A percentile compares a stretch with the other conserved stretches of the same genome.
Conservation (phyloP, 257 asterid species). For the Orobanche coerulescens region DNA sequence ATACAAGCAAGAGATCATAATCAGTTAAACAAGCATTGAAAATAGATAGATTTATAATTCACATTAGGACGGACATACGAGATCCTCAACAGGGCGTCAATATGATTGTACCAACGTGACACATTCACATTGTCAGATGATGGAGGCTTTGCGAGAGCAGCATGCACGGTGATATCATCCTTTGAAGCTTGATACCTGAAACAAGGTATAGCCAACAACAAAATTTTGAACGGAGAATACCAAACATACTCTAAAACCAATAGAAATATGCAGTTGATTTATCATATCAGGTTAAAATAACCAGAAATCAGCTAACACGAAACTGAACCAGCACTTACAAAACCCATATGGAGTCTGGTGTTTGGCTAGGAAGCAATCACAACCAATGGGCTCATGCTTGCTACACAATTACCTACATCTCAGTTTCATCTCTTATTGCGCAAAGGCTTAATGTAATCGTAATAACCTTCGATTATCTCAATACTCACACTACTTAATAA, state of each 20-base stretch:
- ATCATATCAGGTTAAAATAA: too few species aligned
- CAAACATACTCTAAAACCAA: too few species aligned
- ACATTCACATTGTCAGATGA: slow-evolving; percentile 49
- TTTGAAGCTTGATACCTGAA: slow-evolving; percentile 80
- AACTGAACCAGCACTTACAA: background rate
- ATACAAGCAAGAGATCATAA: background rate
- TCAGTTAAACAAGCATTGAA: background rate
- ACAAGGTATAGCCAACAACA: background rate
- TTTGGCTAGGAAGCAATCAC: background rate
- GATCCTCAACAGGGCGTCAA: slow-evolving; percentile 53
- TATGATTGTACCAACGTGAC: slow-evolving; percentile 57
- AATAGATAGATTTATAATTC: background rate
- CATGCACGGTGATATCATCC: slow-evolving; percentile 63
- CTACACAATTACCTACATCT: background rate
- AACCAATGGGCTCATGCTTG: background rate
- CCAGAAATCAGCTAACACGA: background rate
- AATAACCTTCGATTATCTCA: background rate
- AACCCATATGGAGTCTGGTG: background rate
- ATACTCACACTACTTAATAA: background rate
- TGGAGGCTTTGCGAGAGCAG: slow-evolving; percentile 50
- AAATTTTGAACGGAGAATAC: background rate
- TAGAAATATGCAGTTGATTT: background rate
- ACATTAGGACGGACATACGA: slow-evolving; percentile 27
- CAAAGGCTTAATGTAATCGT: background rate
- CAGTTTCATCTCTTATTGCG: background rate